phyloP scores from a whole-genome alignment of 495 filamentous ascomycete species.

The Schizothecium vesticola region DNA sequence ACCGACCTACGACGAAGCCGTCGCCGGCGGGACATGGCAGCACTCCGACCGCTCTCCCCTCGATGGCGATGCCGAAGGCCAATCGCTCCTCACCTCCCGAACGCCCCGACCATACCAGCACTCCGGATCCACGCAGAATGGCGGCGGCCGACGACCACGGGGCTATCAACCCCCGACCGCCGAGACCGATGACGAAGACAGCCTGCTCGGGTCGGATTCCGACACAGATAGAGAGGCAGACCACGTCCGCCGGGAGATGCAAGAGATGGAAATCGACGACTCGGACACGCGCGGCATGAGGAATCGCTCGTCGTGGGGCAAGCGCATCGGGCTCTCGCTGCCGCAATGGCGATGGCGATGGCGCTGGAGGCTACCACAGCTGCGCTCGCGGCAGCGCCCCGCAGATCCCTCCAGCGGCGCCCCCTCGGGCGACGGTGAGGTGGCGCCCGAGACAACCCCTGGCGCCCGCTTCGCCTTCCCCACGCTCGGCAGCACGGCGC shows the following conservation, averaged over 20 bases:
- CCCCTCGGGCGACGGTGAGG: constrained; percentile 9
- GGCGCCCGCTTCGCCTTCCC: constrained; percentile 20
- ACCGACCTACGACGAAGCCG: constrained; percentile 92
- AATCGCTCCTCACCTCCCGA: constrained; percentile 52
- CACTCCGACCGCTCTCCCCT: constrained; percentile 28
- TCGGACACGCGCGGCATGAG: constrained; percentile 43
- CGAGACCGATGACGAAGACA: constrained; percentile 52
- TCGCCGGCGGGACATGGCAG: constrained; percentile 30
- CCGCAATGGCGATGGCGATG: constrained; percentile 45
- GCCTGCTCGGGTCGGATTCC: constrained; percentile 35
- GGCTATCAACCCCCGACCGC: constrained; percentile 73
- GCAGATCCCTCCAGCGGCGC: neutral
- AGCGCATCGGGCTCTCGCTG: constrained; percentile 42
- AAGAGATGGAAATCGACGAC: constrained; percentile 86
- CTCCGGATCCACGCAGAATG: constrained; percentile 25
- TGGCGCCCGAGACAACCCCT: constrained; percentile 3
- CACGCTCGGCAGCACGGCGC: constrained; percentile 25
- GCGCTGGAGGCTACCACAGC: constrained; percentile 43
- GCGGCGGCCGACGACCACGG: constrained; percentile 30
- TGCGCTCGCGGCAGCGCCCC: constrained; percentile 38
- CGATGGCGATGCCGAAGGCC: constrained; percentile 42
- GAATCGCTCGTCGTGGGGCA: constrained; percentile 41
- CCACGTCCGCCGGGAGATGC: constrained; percentile 72
- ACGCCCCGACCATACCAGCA: constrained; percentile 22
- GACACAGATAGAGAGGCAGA: constrained; percentile 39